Base-by-base conservation (phyloP, 2,329 filamentous ascomycete species). In the Aspergillus pseudoterreus region DNA sequence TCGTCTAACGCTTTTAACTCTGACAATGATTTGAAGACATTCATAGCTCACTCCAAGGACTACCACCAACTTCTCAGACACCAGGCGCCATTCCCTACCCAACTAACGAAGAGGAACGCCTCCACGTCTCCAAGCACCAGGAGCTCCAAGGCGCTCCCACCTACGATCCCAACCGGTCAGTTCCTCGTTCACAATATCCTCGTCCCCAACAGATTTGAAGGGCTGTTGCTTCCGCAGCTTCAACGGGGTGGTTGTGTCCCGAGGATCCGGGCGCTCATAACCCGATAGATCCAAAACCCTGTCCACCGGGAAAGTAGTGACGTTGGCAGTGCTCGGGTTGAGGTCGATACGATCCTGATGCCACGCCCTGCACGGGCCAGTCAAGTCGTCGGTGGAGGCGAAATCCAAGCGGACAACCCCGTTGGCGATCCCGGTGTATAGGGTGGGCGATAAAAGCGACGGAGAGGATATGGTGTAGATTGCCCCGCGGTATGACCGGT, bases 381-480 rank as follows among this genome's bases (percentile, higher is more conserved):
- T 58, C 17, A 74, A 50, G 47, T 77, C 74, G 52, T 76, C 73
- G 2, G 71, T 75, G 1, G 71, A 72, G 2, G 67, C 64, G 54
- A 77, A 74, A 51, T 77, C 73, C 2, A 77, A 63, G 8, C 71
- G 70, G 21, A 75, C 54, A 4, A 77, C 62, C 21, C 71, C 69
- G 35, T 73, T 69, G 30, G 71, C 69, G 12, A 77, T 61, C 2
- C 75, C 75, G 10, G 72, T 69, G 52, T 75, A 77, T n/a, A 77
- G 58, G 4, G 74, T 75, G 21, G 72, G 67, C 0, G 75, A 77
- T 30, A 70, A 67, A 8, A 71, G 65, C 3, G 74, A 77, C 3
- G 75, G 75, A 1, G 70, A 69, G 8, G 71, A 74, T 57, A 77
- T 69, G 12, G 67, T 69, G 54, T 77, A 77, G 19, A 77, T 69